phyloP scores from a whole-genome alignment of 2,329 filamentous ascomycete genomes.

The Aspergillus arachidicola region DNA sequence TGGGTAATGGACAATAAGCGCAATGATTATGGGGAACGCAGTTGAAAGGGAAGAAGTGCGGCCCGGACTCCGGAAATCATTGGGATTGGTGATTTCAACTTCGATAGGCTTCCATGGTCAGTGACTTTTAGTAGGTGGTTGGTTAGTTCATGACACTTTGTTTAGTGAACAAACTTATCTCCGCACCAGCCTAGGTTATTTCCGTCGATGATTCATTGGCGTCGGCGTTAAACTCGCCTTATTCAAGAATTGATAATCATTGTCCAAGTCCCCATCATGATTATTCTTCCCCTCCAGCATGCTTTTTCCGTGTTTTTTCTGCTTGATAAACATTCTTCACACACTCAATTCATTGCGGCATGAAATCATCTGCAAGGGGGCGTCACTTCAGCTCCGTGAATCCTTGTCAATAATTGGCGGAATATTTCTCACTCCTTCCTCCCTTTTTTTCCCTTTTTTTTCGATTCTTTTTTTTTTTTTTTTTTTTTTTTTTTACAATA shows the following conservation, averaged over 20 bases:
- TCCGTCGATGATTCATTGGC: not conserved
- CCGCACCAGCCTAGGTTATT: not conserved
- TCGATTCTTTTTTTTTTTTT: not conserved
- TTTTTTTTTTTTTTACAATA: not conserved
- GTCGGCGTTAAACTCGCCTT: not conserved
- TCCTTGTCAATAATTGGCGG: constrained; percentile 1
- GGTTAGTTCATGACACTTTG: no score
- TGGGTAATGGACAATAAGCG: not conserved
- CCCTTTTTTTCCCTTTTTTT: not conserved
- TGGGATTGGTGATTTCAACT: not conserved
- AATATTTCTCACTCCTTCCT: not conserved
- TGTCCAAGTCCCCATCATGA: not conserved
- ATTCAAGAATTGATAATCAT: not conserved
- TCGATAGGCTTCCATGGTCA: constrained; percentile 14
- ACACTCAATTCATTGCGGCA: not conserved
- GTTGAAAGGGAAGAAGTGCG: not conserved
- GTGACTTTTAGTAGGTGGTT: no score
- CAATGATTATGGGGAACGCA: not conserved
- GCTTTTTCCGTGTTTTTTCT: not conserved
- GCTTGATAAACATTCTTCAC: not conserved
- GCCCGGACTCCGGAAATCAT: not conserved
- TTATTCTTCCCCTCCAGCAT: not conserved
- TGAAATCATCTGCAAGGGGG: constrained; percentile 8
- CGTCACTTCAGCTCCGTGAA: not conserved
- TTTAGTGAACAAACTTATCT: not conserved